Percentiles rank a stretch among this genome's conserved stretches.
Conservation (phyloP, 257 asterid genomes). For the Primulina tabacum region DNA sequence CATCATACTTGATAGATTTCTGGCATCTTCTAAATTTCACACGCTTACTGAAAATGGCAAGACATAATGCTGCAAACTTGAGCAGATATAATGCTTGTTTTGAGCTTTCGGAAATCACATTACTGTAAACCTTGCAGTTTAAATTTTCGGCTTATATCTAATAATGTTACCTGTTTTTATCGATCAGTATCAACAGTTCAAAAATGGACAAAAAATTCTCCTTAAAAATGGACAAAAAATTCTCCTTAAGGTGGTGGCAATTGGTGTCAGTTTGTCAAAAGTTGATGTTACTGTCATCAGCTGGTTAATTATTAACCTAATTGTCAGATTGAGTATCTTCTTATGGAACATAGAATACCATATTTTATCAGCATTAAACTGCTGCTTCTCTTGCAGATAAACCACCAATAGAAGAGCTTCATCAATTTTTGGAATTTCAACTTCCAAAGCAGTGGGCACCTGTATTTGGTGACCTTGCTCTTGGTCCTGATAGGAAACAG, state of each 20-base stretch:
- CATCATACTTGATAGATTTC: slow-evolving; percentile 2
- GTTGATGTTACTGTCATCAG: slow-evolving; percentile 12
- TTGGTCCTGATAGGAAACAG: slow-evolving; percentile 71
- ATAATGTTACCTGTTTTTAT: not conserved
- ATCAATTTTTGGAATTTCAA: slow-evolving; percentile 75
- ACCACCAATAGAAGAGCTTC: slow-evolving; percentile 77
- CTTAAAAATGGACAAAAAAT: not conserved
- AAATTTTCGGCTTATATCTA: not conserved
- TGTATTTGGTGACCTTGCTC: slow-evolving; percentile 67
- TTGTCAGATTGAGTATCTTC: slow-evolving; percentile 7
- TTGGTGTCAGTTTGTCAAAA: not conserved
- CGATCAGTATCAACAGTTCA: not conserved
- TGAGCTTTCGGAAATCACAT: not conserved
- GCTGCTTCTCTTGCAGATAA: slow-evolving; percentile 48
- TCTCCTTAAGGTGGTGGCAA: not conserved
- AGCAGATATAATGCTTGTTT: not conserved
- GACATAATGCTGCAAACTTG: not conserved
- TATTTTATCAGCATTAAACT: not conserved
- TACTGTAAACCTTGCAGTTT: not conserved
- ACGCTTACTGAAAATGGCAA: slow-evolving; percentile 8
- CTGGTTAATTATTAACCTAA: not conserved
- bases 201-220: not conserved
- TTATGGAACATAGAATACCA: slow-evolving; percentile 13
- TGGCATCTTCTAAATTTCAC: slow-evolving; percentile 15
- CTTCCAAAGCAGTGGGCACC: slow-evolving; percentile 87